Evolutionary conservation across 2,329 filamentous ascomycete species (phyloP).

Genomic region (Alternaria atra): DNA sequence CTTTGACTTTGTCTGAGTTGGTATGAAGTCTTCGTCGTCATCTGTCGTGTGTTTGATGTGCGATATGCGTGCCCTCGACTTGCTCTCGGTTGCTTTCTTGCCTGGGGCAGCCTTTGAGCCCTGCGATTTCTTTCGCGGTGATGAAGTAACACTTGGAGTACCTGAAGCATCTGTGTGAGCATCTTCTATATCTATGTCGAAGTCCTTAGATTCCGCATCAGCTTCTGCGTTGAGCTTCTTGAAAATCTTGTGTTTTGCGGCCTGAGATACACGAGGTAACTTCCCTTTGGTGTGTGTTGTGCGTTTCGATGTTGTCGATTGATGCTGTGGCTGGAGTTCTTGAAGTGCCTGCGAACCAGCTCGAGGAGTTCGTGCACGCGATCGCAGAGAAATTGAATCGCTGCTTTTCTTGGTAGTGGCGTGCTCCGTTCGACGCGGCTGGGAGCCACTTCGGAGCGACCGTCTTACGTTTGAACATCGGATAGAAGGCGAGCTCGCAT

Average conservation of each 20-base stretch:
- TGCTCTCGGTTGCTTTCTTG: background rate
- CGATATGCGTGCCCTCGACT: slow-evolving; percentile 1
- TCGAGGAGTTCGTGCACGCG: background rate
- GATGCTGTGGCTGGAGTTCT: background rate
- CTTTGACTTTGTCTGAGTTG: slow-evolving; percentile 5
- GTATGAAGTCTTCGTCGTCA: slow-evolving; percentile 24
- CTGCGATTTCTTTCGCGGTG: slow-evolving; percentile 6
- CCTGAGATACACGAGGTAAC: slow-evolving; percentile 24
- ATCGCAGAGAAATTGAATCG: background rate
- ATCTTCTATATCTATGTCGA: slow-evolving; percentile 10
- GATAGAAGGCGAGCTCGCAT: slow-evolving; percentile 3
- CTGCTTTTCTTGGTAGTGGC: background rate
- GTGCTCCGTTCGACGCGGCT: background rate
- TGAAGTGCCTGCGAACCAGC: background rate
- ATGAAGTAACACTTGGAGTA: background rate
- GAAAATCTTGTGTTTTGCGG: slow-evolving; percentile 21
- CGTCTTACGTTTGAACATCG: background rate
- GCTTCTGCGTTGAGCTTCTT: slow-evolving; percentile 10
- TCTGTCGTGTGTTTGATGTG: slow-evolving; percentile 12
- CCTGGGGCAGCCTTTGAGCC: background rate
- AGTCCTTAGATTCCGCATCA: background rate
- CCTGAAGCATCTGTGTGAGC: background rate
- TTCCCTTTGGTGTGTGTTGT: slow-evolving; percentile 22
- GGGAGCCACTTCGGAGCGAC: background rate
- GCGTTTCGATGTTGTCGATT: background rate